These are phyloP conservation scores for Calendula officinalis DNA, from an alignment of 129 eudicot species.

Conservation along the genomic window DNA sequence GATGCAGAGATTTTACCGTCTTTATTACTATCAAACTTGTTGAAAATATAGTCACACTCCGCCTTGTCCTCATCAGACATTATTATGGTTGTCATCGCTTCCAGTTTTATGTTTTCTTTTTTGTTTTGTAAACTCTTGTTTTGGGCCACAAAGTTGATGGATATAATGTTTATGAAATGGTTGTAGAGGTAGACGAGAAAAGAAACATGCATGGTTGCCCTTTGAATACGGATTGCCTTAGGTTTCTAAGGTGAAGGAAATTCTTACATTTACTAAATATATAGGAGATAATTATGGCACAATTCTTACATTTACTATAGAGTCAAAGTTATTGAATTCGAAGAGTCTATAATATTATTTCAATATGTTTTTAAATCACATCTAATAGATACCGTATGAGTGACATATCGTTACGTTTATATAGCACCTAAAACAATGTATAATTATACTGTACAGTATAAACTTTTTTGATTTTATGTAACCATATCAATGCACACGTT, in stretches of 20 bases:
- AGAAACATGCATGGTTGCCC: conserved; percentile 20
- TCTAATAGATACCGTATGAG: no score
- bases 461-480: no score
- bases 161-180: conserved; percentile 17
- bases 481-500: no score
- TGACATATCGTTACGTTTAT: no score
- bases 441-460: no score
- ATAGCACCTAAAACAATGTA: no score
- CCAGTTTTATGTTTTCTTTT: neutral
- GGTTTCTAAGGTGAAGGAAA: conserved; percentile 18
- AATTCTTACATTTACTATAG: neutral
- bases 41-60: conserved; percentile 65
- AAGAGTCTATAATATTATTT: no score
- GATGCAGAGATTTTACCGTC: conserved; percentile 70
- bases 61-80: conserved; percentile 63
- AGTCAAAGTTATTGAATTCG: no score
- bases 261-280: neutral
- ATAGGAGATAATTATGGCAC: conserved; percentile 1
- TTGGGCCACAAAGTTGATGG: neutral
- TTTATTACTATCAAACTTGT: conserved; percentile 64
- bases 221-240: conserved; percentile 20
- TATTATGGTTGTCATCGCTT: conserved; percentile 4
- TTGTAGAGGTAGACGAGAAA: conserved; percentile 1
- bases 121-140: neutral
- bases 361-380: no score